Evolutionary conservation across 345 rosid genomes (phyloP).

Genomic region (Eutrema heterophyllum): DNA sequence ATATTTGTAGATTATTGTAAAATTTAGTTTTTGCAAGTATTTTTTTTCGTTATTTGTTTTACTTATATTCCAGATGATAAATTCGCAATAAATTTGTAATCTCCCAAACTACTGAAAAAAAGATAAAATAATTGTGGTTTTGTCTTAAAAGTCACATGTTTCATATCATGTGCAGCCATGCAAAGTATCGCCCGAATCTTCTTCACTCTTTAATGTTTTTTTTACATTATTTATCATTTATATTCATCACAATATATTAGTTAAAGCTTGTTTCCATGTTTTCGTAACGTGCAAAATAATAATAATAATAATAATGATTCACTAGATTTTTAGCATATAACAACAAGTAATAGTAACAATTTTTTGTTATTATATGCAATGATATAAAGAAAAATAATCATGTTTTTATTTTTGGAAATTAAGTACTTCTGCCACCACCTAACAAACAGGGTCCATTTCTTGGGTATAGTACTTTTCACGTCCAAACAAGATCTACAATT

Average conservation of each 20-base stretch:
- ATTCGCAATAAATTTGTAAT: conserved; percentile 28
- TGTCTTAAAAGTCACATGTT: conserved; percentile 33
- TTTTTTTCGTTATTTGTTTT: background rate
- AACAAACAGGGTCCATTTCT: conserved; percentile 36
- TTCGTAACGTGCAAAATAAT: background rate
- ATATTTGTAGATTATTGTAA: background rate
- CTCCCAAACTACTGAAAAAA: conserved; percentile 28
- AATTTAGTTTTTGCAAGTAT: background rate
- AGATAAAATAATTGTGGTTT: conserved; percentile 29
- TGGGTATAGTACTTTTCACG: conserved; percentile 27
- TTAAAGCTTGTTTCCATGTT: background rate
- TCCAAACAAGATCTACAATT: conserved; percentile 33
- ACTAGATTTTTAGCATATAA: conserved; percentile 11
- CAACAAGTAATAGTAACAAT: conserved; percentile 11
- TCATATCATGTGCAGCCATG: conserved; percentile 34
- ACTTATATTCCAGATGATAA: background rate
- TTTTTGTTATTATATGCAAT: conserved; percentile 23
- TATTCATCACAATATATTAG: background rate
- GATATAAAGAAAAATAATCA: background rate
- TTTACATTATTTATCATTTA: background rate
- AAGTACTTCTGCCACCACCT: conserved; percentile 28
- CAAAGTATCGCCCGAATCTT: conserved; percentile 32
- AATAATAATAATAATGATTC: background rate
- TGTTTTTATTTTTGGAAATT: conserved; percentile 6
- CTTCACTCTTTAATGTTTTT: conserved; percentile 24